Base-by-base conservation (phyloP, 192 early-diverging fungal genomes). In the Coemansia sp. region DNA sequence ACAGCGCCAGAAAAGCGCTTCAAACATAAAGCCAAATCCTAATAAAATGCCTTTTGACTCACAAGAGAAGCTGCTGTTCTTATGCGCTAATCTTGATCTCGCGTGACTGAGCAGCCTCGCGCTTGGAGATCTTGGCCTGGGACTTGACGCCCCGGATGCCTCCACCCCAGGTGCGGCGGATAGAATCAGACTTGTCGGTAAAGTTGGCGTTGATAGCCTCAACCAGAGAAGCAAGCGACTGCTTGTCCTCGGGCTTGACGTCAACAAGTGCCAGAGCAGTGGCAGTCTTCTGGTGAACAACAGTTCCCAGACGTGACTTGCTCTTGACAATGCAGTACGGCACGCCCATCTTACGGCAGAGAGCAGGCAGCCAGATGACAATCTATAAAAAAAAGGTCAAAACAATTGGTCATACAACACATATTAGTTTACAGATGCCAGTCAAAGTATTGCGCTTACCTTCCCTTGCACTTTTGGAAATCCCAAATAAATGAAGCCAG, bases 301-400 rank as follows among this genome's bases (percentile, higher is more conserved):
- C 92, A 64, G 95, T 93, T 78, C 97, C 97, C 79, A 99, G 91
- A 80, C 97, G 90, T 82, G 92, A 87, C 91, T 99, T 99, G 76
- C 92, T 87, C 94, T 99, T 99, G 82, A 99, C 94, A 81, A 99
- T 97, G 85, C 85, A 89, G 90, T 99, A 99, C 62, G 97, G 97
- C 82, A 99, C 87, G 82, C 93, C 94, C 96, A 97, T 97, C 92
- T 99, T 99, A 78, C 95, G 92, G 91, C 97, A 99, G 60, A 99
- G 91, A 69, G 96, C 97, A 61, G 97, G 97, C 74, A 99, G 90
- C 93, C 93, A 99, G 72, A 99, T 77, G 71, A 99, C 96, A 62
- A 99, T 78, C 87, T 85, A 72, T 24, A 31, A 3, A 54, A 3
- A 54, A 9, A 55, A 46, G 5, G 39, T 8, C 21, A 21, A 23